Evolutionary conservation across 352 stramenopile species (phyloP).

Genomic region (Phytopythium chamaehyphon): DNA sequence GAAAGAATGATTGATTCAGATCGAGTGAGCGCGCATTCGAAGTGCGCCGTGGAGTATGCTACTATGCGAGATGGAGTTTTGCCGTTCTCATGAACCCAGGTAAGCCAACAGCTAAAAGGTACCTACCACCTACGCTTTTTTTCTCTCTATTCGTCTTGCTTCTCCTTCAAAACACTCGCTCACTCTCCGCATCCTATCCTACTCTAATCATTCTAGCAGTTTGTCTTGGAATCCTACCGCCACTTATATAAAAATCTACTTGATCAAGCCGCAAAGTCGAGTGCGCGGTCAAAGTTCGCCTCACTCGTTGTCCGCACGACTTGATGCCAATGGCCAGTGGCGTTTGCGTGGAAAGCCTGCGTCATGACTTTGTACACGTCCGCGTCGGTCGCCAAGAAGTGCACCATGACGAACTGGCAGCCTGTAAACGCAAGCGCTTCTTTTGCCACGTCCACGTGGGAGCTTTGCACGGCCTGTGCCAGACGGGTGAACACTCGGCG

Average conservation of each 20-base stretch:
- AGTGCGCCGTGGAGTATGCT: not conserved
- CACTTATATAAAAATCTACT: not conserved
- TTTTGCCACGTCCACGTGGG: conserved; percentile 68
- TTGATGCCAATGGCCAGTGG: conserved; percentile 69
- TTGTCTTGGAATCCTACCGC: not conserved
- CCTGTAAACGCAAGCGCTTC: conserved; percentile 80
- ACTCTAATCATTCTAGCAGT: too few species aligned
- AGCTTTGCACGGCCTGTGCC: conserved; percentile 49
- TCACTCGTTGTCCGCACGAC: conserved; percentile 62
- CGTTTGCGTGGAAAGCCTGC: conserved; percentile 54
- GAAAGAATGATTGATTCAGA: conserved; percentile 28
- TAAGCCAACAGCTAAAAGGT: not conserved
- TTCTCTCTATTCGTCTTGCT: not conserved
- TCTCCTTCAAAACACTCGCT: not conserved
- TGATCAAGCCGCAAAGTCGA: conserved; percentile 59
- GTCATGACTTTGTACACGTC: conserved; percentile 67
- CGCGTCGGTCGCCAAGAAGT: conserved; percentile 65
- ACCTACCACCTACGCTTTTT: not conserved
- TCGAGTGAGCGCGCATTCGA: not conserved
- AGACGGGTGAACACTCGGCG: conserved; percentile 55
- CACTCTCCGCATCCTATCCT: too few species aligned
- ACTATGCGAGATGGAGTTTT: not conserved
- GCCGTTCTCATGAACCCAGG: not conserved
- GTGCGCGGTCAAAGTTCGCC: conserved; percentile 63
- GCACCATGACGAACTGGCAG: conserved; percentile 75